A percentile compares a stretch with the other conserved stretches of the same genome.
Conservation (phyloP, 73 alveolate species). For the Diophrys sp. region DNA sequence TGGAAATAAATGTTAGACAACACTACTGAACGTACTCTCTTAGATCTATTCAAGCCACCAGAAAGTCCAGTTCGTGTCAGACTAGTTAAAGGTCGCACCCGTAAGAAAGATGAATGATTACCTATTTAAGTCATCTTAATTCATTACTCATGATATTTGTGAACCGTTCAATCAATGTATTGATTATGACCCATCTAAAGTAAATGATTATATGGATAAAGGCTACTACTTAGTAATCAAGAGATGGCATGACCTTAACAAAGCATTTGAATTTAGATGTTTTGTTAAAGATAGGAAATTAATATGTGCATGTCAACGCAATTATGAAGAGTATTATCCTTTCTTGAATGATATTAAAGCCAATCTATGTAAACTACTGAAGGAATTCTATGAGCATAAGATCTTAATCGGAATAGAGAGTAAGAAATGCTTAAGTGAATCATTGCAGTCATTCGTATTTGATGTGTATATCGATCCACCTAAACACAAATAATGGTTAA, state of each 20-base stretch:
- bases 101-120: neutral
- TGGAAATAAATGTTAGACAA: no score
- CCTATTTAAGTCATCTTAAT: neutral
- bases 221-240: constrained; percentile 23
- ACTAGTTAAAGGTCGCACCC: neutral
- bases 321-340: constrained; percentile 21
- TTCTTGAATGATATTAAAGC: constrained; percentile 1
- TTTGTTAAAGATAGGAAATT: constrained; percentile 28
- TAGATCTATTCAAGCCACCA: no score
- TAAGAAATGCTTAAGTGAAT: no score
- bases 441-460: constrained; percentile 3
- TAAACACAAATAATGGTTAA: constrained; percentile 24
- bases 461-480: constrained; percentile 53
- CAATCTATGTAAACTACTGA: neutral
- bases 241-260: constrained; percentile 29
- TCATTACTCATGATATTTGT: neutral
- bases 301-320: constrained; percentile 35
- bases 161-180: neutral
- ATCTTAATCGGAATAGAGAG: neutral
- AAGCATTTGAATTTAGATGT: constrained; percentile 41
- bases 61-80: no score
- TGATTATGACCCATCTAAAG: neutral
- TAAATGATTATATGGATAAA: neutral
- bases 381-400: constrained; percentile 7
- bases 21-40: no score